Evolutionary conservation across 164 flowering plant genomes (phyloP).

Genomic region (Akebia trifoliata): DNA sequence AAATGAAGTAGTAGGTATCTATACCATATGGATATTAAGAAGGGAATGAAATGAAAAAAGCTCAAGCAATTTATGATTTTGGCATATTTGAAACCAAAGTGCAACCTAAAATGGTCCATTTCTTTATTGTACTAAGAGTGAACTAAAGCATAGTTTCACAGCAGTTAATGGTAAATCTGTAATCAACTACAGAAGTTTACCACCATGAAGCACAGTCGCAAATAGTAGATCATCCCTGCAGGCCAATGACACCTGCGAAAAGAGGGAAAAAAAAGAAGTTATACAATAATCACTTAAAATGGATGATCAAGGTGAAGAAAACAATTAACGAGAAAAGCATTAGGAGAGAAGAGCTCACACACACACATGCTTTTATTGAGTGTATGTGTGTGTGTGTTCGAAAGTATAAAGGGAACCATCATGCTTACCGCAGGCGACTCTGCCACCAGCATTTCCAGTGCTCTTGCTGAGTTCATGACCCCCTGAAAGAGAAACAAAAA

Average conservation of each 20-base stretch:
- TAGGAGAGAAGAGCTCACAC: no score
- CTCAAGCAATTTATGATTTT: not conserved
- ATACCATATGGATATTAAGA: not conserved
- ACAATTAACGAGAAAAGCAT: no score
- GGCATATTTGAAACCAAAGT: not conserved
- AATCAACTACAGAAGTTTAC: not conserved
- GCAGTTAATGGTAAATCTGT: not conserved
- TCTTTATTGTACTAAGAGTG: not conserved
- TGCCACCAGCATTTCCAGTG: slow-evolving; percentile 95
- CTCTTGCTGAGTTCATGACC: slow-evolving; percentile 90
- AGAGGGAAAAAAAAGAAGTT: no score
- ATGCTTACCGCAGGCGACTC: slow-evolving; percentile 77
- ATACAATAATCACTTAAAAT: not conserved
- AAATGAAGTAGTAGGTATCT: not conserved
- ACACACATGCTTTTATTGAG: not conserved
- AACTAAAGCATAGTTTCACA: not conserved
- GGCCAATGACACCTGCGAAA: slow-evolving; percentile 65
- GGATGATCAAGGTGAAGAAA: not conserved
- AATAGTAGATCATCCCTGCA: slow-evolving; percentile 13
- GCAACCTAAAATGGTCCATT: not conserved
- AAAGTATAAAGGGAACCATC: not conserved
- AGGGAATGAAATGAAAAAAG: not conserved
- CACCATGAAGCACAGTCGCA: not conserved
- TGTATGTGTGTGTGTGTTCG: not conserved
- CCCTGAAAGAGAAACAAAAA: slow-evolving; percentile 34